These are phyloP conservation scores for Tulasnella sp. DNA, from an alignment of 768 basidiomycete species.

Conservation along the genomic window DNA sequence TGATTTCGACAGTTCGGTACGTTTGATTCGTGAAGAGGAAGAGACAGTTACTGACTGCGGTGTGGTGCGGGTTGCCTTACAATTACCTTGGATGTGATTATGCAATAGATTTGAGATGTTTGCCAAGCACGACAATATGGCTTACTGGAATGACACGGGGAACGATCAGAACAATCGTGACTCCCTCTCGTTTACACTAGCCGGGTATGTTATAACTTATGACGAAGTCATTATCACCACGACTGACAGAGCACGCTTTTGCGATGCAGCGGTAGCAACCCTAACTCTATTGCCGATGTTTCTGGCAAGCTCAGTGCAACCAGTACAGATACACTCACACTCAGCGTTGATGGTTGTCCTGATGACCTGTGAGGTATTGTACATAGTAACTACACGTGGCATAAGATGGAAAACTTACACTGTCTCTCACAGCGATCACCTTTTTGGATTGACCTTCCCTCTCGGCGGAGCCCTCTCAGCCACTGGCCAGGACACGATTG, in stretches of 20 bases:
- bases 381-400: background rate
- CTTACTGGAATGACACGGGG: conserved; percentile 20
- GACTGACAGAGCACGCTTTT: background rate
- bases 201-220: background rate
- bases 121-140: conserved; percentile 10
- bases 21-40: background rate
- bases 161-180: conserved; percentile 8
- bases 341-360: conserved; percentile 17
- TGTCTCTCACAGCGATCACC: background rate
- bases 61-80: background rate
- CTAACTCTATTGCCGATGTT: background rate
- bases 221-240: background rate
- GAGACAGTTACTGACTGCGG: background rate
- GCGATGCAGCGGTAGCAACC: background rate
- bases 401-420: background rate
- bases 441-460: background rate
- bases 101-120: background rate
- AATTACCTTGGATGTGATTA: background rate
- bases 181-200: conserved; percentile 10
- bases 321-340: conserved; percentile 6
- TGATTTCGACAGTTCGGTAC: conserved; percentile 15
- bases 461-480: background rate
- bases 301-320: conserved; percentile 4
- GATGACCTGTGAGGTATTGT: background rate
- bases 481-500: conserved; percentile 12